Base-by-base conservation (phyloP, 768 basidiomycete species). In the Vishniacozyma victoriae region DNA sequence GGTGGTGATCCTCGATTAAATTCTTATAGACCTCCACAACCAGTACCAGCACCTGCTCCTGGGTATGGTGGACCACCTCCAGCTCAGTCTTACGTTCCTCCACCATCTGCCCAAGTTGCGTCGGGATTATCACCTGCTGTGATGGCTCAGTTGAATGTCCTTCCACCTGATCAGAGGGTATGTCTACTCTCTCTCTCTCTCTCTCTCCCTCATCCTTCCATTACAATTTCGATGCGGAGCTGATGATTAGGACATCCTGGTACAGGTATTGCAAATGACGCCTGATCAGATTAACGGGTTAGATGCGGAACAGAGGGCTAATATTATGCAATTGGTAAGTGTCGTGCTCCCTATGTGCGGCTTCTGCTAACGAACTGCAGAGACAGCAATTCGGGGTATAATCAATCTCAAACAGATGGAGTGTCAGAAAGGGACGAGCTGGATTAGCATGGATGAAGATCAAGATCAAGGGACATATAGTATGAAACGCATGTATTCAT, bases 231-330 rank as follows among this genome's bases (percentile, higher is more conserved):
- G n/a, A n/a, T n/a, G n/a, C n/a, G n/a, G n/a, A n/a, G n/a, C n/a
- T n/a, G n/a, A n/a, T n/a, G n/a, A n/a, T n/a, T n/a, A n/a, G 86
- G 78, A 79, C 26, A 86, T 93, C 82, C 68, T 95, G 44, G 78
- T 88, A 72, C 89, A 91, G 74, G 90, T 96, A 0, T 74, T 96
- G 25, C 79, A 77, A 52, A 71, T 96, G 65, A 84, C 85, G 1
- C 82, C 77, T 38, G 88, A 86, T 37, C 89, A 93, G 69, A 86
- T 96, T 54, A 82, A 82, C 39, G 79, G 79, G 6, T 73, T 95
- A 41, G 86, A 88, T 23, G 83, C 86, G 4, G 76, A 78, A 1
- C 89, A 93, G 60, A 78, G 85, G 26, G 78, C 79, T 0, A 84
- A 87, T 11, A 87, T 96, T 23, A 77, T 86, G 70, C 82, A 85